phyloP scores from a whole-genome alignment of 805 yeast genomes.

The Myxozyma lipomycoides region DNA sequence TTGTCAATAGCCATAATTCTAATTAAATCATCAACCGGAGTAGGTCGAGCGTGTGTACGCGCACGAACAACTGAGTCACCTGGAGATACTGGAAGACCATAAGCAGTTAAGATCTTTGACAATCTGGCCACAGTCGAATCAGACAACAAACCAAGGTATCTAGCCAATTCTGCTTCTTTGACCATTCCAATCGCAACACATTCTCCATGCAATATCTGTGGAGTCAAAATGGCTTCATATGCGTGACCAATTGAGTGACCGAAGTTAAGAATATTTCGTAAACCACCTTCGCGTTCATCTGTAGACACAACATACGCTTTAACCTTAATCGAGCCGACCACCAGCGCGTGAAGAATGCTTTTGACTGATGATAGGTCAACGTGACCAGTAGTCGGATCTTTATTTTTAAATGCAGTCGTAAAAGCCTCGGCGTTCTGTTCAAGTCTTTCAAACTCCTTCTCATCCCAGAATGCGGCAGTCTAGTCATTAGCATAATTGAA shows the following conservation, averaged over 20 bases:
- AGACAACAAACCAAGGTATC: conserved; percentile 81
- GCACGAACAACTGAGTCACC: conserved; percentile 68
- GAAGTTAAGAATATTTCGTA: conserved; percentile 86
- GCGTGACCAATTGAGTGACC: conserved; percentile 99
- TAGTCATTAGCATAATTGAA: conserved; percentile 5
- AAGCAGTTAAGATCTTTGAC: conserved; percentile 74
- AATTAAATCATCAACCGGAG: conserved; percentile 72
- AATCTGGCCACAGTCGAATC: conserved; percentile 93
- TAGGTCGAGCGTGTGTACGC: conserved; percentile 61
- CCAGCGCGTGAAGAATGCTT: conserved; percentile 73
- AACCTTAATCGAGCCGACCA: conserved; percentile 78
- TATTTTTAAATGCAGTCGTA: conserved; percentile 57
- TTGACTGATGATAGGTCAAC: conserved; percentile 67
- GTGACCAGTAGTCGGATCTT: conserved; percentile 40
- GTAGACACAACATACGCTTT: conserved; percentile 90
- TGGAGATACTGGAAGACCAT: conserved; percentile 77
- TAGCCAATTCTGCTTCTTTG: conserved; percentile 89
- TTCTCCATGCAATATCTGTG: conserved; percentile 95
- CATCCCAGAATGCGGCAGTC: conserved; percentile 98
- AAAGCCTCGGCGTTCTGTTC: conserved; percentile 72
- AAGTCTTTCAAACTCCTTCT: conserved; percentile 75
- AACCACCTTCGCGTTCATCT: conserved; percentile 93
- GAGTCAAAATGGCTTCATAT: conserved; percentile 94
- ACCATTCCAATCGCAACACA: conserved; percentile 98
- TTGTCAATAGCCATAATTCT: conserved; percentile 92